Conservation (phyloP, 2,329 filamentous ascomycete genomes). For the Aureobasidium vineae region DNA sequence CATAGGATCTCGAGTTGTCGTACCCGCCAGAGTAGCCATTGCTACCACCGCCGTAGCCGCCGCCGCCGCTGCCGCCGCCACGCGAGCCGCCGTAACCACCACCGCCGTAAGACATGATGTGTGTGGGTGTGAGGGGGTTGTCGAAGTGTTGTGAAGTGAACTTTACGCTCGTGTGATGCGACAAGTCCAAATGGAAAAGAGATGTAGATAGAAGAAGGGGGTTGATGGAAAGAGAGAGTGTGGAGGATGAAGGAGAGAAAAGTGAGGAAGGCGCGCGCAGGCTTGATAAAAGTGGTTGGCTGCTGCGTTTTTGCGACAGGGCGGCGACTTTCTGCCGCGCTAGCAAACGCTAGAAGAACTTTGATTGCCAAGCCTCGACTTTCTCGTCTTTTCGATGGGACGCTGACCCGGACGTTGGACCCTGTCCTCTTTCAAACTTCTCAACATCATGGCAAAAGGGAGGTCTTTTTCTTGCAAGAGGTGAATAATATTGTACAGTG, state of each 20-base stretch:
- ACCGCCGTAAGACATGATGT: conserved; percentile 65
- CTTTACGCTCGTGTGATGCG: not conserved
- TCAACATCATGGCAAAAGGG: conserved; percentile 1
- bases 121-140: conserved; percentile 28
- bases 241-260: conserved; percentile 16
- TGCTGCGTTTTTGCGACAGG: conserved; percentile 22
- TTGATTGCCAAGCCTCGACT: conserved; percentile 6
- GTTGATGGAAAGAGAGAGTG: conserved; percentile 17
- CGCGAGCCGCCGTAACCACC: conserved; percentile 50
- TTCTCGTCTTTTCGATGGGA: conserved; percentile 1
- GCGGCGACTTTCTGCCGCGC: conserved; percentile 21
- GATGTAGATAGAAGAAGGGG: not conserved
- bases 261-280: conserved; percentile 10
- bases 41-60: conserved; percentile 32
- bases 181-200: conserved; percentile 5
- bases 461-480: not conserved
- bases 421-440: not conserved
- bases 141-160: conserved; percentile 16
- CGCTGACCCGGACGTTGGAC: conserved; percentile 3
- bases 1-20: conserved; percentile 32
- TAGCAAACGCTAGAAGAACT: conserved; percentile 24
- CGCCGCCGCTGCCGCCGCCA: conserved; percentile 35
- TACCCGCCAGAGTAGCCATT: conserved; percentile 42
- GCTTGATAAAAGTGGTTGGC: conserved; percentile 21
- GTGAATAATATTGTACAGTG: not conserved